These are phyloP conservation scores for Wickerhamiella sorbophila DNA, from an alignment of 805 yeast genomes.

Conservation along the genomic window DNA sequence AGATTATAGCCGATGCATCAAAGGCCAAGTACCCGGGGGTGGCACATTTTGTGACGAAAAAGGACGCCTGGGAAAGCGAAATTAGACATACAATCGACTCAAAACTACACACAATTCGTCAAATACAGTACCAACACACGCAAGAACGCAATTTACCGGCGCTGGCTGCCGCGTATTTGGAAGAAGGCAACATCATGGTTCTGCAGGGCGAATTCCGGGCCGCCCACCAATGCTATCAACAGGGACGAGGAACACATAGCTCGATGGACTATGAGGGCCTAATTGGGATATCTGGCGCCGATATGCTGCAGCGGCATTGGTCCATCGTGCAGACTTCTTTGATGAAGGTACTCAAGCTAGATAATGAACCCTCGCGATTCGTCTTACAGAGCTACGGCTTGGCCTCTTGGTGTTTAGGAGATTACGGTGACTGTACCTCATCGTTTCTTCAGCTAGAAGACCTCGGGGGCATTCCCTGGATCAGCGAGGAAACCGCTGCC, in stretches of 20 bases:
- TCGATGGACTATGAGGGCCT: neutral
- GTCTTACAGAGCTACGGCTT: conserved; percentile 7
- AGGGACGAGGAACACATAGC: neutral
- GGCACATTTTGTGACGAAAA: neutral
- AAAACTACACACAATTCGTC: neutral
- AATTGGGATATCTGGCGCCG: neutral
- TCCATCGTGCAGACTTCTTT: conserved; percentile 2
- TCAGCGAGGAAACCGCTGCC: neutral
- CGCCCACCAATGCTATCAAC: neutral
- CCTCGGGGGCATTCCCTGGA: conserved; percentile 5
- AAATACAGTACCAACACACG: neutral
- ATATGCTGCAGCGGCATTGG: conserved; percentile 9
- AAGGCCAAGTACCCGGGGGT: neutral
- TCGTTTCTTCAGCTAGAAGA: conserved; percentile 4
- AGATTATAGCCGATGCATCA: neutral
- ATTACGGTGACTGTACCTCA: conserved; percentile 7
- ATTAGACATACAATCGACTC: neutral
- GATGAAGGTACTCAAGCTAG: neutral
- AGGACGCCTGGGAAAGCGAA: neutral
- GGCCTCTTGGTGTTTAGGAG: conserved; percentile 8
- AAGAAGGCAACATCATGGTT: neutral
- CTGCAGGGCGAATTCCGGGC: neutral
- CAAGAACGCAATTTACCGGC: neutral
- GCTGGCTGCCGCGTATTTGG: neutral
- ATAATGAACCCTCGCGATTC: neutral